These are phyloP conservation scores for Corynespora cassiicola DNA, from an alignment of 2,329 filamentous ascomycete genomes.

Conservation along the genomic window DNA sequence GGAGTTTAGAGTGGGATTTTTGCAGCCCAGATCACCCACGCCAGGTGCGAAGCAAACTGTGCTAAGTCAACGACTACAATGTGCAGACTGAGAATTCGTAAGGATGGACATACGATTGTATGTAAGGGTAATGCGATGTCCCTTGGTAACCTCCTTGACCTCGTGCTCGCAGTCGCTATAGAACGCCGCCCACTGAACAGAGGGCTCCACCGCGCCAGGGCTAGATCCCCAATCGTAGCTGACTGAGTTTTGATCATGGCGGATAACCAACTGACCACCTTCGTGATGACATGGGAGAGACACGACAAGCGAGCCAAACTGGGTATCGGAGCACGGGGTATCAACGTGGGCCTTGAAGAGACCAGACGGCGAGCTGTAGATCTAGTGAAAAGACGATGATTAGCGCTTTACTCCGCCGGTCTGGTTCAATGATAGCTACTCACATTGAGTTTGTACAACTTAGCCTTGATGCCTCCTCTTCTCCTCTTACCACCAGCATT, in stretches of 20 bases:
- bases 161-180: conserved; percentile 62
- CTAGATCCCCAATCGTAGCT: conserved; percentile 51
- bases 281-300: conserved; percentile 52
- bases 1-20: conserved; percentile 34
- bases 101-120: no score
- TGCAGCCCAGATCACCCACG: conserved; percentile 35
- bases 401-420: no score
- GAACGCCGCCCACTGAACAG: conserved; percentile 59
- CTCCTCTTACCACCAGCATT: conserved; percentile 13
- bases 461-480: conserved; percentile 52
- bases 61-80: no score
- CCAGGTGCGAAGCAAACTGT: conserved; percentile 54
- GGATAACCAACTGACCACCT: conserved; percentile 54
- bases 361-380: conserved; percentile 60
- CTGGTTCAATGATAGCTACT: not conserved
- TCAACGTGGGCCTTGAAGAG: conserved; percentile 61
- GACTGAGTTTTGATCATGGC: conserved; percentile 45
- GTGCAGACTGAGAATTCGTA: no score
- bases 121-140: conserved; percentile 64
- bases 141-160: conserved; percentile 56
- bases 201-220: not conserved
- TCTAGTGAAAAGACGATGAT: conserved; percentile 33
- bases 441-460: conserved; percentile 66
- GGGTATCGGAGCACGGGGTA: conserved; percentile 55
- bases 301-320: conserved; percentile 63